phyloP scores from a whole-genome alignment of 345 rosid genomes.

The Salix brachista region DNA sequence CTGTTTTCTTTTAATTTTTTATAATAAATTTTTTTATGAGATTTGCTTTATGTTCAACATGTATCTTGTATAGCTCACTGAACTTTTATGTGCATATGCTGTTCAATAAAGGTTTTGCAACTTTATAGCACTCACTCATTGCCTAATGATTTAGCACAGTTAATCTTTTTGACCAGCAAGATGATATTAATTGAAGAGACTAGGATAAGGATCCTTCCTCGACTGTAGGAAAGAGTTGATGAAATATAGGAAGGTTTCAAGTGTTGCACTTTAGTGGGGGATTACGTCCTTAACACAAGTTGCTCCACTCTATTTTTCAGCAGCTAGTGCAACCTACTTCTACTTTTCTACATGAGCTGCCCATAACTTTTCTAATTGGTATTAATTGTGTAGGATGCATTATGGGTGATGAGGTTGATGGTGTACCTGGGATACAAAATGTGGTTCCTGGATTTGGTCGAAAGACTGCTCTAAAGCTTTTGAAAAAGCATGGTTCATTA shows the following conservation, averaged over 20 bases:
- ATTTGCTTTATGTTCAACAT: background rate
- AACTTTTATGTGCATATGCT: background rate
- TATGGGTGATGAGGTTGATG: conserved; percentile 89
- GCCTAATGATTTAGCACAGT: background rate
- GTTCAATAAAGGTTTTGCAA: background rate
- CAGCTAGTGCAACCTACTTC: background rate
- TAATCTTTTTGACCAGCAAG: no score
- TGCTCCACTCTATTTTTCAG: background rate
- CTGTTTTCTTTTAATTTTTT: background rate
- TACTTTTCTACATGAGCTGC: background rate
- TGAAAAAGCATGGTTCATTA: conserved; percentile 78
- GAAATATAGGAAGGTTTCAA: background rate
- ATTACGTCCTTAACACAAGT: background rate
- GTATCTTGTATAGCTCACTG: background rate
- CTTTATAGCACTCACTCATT: background rate
- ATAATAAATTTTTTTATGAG: no score
- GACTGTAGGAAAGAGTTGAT: background rate
- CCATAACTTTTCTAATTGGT: background rate
- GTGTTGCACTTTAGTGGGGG: background rate
- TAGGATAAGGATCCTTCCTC: background rate
- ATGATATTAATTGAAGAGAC: background rate
- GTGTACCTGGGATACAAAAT: conserved; percentile 82
- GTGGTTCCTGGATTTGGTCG: conserved; percentile 83
- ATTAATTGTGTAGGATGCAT: conserved; percentile 55
- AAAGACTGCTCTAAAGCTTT: conserved; percentile 75